phyloP scores from a whole-genome alignment of 345 rosid genomes.

The Camelina hispida region DNA sequence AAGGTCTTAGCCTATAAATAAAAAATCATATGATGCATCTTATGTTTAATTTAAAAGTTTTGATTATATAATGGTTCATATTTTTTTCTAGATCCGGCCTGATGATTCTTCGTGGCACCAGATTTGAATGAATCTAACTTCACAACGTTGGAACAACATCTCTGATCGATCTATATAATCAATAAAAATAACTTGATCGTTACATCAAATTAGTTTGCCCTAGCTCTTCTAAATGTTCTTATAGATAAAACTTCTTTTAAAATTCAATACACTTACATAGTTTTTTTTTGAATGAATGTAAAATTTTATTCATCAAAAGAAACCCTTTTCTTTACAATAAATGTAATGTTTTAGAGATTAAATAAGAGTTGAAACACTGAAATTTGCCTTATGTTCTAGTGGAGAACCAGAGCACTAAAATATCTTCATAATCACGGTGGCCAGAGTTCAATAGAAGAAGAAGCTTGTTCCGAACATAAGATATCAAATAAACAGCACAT shows the following conservation, averaged over 20 bases:
- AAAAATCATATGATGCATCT: neutral
- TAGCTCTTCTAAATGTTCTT: neutral
- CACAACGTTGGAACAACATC: neutral
- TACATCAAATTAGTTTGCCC: conserved; percentile 17
- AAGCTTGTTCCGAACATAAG: neutral
- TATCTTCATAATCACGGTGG: too few relatives aligned
- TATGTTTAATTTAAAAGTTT: neutral
- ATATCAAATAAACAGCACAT: conserved; percentile 40
- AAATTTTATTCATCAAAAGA: too few relatives aligned
- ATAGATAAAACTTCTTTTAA: neutral
- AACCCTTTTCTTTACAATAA: too few relatives aligned
- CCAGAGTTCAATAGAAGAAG: too few relatives aligned
- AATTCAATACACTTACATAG: neutral
- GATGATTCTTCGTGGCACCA: neutral
- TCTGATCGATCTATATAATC: neutral
- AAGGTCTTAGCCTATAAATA: neutral
- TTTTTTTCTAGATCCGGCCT: neutral
- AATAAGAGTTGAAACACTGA: too few relatives aligned
- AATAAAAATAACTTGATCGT: conserved; percentile 1
- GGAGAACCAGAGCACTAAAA: too few relatives aligned
- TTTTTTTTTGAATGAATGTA: too few relatives aligned
- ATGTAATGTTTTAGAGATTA: too few relatives aligned
- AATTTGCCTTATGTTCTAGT: too few relatives aligned
- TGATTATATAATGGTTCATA: neutral
- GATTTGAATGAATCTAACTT: neutral